phyloP scores from a whole-genome alignment of 1,284 basidiomycete genomes.

The Agaricales sp. region DNA sequence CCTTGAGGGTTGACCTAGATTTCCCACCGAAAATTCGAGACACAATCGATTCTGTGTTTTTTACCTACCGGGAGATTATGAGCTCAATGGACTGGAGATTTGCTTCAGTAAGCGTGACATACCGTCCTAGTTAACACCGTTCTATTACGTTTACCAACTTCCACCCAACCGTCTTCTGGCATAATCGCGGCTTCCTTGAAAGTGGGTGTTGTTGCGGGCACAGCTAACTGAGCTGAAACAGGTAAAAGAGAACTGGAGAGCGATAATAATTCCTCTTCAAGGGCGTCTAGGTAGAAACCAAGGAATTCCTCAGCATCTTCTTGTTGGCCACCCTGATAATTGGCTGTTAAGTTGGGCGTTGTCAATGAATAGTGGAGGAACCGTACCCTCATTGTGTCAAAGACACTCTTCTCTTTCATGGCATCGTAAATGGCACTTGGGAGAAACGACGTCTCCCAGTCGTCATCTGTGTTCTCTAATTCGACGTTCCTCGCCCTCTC shows the following conservation, averaged over 20 bases:
- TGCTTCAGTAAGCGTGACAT: conserved; percentile 23
- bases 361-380: conserved; percentile 3
- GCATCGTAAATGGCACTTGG: conserved; percentile 91
- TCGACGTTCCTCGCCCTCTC: conserved; percentile 24
- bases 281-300: conserved; percentile 92
- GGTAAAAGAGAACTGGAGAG: conserved; percentile 43
- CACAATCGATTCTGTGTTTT: conserved; percentile 79
- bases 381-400: conserved; percentile 84
- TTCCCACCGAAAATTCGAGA: conserved; percentile 92
- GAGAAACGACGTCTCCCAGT: conserved; percentile 59
- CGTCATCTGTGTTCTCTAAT: conserved; percentile 28
- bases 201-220: conserved; percentile 9
- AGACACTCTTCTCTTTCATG: conserved; percentile 91
- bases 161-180: conserved; percentile 73
- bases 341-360: conserved; percentile 2
- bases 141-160: conserved; percentile 88
- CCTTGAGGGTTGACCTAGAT: conserved; percentile 78
- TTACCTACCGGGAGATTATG: conserved; percentile 38
- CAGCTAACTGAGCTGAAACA: conserved; percentile 9
- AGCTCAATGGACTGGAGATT: too few species aligned
- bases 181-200: conserved; percentile 29
- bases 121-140: conserved; percentile 77
- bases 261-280: conserved; percentile 86
- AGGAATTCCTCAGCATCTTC: conserved; percentile 99
- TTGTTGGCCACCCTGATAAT: conserved; percentile 74